Conservation (phyloP, 1,139 yeast genomes). For the Citeromyces hawaiiensis region DNA sequence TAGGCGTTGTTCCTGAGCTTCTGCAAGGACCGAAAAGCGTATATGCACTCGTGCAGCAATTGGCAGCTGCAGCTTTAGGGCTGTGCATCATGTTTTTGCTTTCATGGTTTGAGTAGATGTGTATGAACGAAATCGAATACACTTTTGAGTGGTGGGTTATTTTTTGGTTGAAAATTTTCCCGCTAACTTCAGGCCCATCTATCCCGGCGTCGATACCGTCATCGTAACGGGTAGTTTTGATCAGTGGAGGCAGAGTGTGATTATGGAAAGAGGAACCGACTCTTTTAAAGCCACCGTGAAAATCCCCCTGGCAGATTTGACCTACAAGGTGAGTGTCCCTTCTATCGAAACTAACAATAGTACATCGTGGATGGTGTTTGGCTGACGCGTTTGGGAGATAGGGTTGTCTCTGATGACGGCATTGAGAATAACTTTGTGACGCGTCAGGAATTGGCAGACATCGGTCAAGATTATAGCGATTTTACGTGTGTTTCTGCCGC, state of each 20-base stretch:
- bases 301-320: conserved; percentile 23
- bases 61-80: conserved; percentile 31
- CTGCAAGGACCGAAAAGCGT: conserved; percentile 26
- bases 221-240: conserved; percentile 57
- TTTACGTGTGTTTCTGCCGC: background rate
- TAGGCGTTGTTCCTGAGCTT: conserved; percentile 53
- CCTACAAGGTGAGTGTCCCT: conserved; percentile 24
- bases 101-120: conserved; percentile 29
- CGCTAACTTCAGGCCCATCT: conserved; percentile 5
- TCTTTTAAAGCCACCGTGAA: conserved; percentile 25
- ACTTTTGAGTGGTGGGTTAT: conserved; percentile 14
- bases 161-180: too few species aligned
- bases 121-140: conserved; percentile 5
- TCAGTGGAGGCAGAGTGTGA: conserved; percentile 40
- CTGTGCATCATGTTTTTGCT: conserved; percentile 35
- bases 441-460: background rate
- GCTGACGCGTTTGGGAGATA: background rate
- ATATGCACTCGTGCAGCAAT: conserved; percentile 22
- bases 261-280: conserved; percentile 30
- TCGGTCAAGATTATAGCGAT: background rate
- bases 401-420: background rate
- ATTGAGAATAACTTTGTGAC: background rate
- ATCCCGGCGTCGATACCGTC: conserved; percentile 20
- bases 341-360: background rate
- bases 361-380: background rate